Evolutionary conservation across 164 flowering plant genomes (phyloP), one percentile per base, ranked within the genome.

Genomic region (Chimonanthus praecox): DNA sequence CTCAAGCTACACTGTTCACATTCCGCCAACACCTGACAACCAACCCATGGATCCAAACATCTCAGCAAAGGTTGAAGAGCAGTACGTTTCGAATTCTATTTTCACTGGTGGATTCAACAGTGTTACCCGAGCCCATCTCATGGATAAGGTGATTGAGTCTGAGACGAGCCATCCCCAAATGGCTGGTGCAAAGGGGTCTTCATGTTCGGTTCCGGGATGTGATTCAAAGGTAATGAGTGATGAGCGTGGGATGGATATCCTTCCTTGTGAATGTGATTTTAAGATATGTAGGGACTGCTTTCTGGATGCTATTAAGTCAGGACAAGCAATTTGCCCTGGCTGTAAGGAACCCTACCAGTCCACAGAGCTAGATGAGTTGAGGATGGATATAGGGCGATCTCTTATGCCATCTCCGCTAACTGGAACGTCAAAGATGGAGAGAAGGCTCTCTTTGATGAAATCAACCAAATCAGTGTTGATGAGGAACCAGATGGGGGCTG

Each of bases 21-120:
- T 90, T 72, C 92, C 94, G 50, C 81, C 91, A 0, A 88, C 94
- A 6, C 94, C 94, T 0, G 94, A 90, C 71, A 88, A 90, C 63
- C 91, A 90, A 64, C 94, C 94, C 0, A 88, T 87, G 94, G 90
- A 86, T 16, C 16, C 66, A 63, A 13, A 71, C 64, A 0, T 82
- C 88, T 6, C 90, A 0, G 81, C 75, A 50, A 89, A 88, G 77
- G 90, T 87, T 6, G 93, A 86, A 61, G 90, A 89, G 76, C 94
- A 89, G 70, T 89, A 89, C 49, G 91, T 88, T 0, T 79, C 91
- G 3, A 89, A 87, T 78, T 88, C 91, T n/a, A 78, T 89, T 2
- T 88, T 88, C 75, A 89, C 90, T 0, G 90, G 91, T 0, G 93
- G 93, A 11, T 89, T 89, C 79, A 89, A 89, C 69, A 87, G 89